Evolutionary conservation across 2,329 filamentous ascomycete genomes (phyloP).

Genomic region (Trichoderma aggressivum): DNA sequence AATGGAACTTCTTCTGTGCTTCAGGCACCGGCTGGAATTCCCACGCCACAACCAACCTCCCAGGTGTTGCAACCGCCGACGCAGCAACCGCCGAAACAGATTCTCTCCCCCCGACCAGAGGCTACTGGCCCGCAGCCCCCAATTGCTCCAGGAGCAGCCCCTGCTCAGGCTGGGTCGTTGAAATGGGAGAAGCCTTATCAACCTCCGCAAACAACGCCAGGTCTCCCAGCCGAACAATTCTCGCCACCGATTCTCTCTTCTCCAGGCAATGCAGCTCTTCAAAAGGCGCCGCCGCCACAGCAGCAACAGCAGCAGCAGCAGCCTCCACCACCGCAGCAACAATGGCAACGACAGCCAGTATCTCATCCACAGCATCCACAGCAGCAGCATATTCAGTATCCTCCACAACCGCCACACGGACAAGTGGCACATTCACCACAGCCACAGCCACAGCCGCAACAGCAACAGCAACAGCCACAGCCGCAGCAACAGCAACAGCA

Average conservation of each 20-base stretch:
- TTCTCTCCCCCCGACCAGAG: conserved; percentile 36
- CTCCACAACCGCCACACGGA: conserved; percentile 21
- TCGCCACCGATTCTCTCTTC: conserved; percentile 24
- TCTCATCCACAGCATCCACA: conserved; percentile 23
- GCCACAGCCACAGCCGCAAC: neutral
- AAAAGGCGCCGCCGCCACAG: conserved; percentile 24
- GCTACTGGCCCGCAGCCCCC: conserved; percentile 26
- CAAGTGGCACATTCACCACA: conserved; percentile 24
- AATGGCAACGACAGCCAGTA: conserved; percentile 21
- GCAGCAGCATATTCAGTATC: conserved; percentile 22
- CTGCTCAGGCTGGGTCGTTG: conserved; percentile 27
- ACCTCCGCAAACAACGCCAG: conserved; percentile 29
- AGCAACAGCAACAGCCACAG: no score
- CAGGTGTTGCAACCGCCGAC: conserved; percentile 33
- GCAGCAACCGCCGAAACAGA: conserved; percentile 31
- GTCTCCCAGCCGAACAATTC: conserved; percentile 27
- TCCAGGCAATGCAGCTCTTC: conserved; percentile 24
- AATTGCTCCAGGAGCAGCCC: conserved; percentile 25
- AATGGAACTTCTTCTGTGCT: conserved; percentile 33
- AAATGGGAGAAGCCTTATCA: conserved; percentile 45
- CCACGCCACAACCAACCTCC: conserved; percentile 27
- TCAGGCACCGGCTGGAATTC: conserved; percentile 36
- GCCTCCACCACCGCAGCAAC: conserved; percentile 22
- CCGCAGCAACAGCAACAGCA: neutral
- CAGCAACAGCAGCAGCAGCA: conserved; percentile 25